A percentile compares a stretch with the other conserved stretches of the same genome.
phyloP scores from a whole-genome alignment of 495 filamentous ascomycete genomes.

The Hyaloscypha finlandica region DNA sequence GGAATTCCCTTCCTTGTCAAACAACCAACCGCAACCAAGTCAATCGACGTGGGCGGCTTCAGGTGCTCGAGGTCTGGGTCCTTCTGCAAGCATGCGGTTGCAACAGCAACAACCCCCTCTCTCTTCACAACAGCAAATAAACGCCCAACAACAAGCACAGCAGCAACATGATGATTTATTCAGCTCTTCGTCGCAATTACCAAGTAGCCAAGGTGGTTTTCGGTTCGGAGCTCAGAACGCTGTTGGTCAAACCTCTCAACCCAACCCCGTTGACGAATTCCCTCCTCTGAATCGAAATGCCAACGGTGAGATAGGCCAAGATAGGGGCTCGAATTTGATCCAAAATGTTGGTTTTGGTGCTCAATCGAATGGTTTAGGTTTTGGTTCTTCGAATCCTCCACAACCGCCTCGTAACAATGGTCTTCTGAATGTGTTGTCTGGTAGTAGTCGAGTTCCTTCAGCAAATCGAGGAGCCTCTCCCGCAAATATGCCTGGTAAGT shows the following conservation, averaged over 20 bases:
- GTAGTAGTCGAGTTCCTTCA: slow-evolving; percentile 31
- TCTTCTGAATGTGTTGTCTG: slow-evolving; percentile 59
- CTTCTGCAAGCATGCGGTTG: slow-evolving; percentile 64
- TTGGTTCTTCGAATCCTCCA: slow-evolving; percentile 35
- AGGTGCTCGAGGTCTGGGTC: slow-evolving; percentile 46
- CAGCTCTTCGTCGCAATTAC: slow-evolving; percentile 55
- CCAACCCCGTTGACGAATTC: slow-evolving; percentile 74
- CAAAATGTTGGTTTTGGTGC: slow-evolving; percentile 66
- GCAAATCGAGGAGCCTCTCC: slow-evolving; percentile 31
- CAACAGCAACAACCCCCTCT: slow-evolving; percentile 49
- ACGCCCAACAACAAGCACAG: slow-evolving; percentile 52
- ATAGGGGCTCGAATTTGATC: slow-evolving; percentile 63
- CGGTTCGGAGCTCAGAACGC: slow-evolving; percentile 52
- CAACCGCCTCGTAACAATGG: slow-evolving; percentile 47
- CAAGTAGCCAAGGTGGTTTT: slow-evolving; percentile 59
- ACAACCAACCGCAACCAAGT: slow-evolving; percentile 60
- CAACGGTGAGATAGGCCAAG: slow-evolving; percentile 70
- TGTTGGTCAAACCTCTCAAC: slow-evolving; percentile 61
- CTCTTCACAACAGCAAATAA: slow-evolving; percentile 48
- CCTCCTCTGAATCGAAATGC: slow-evolving; percentile 78
- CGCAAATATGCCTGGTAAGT: slow-evolving; percentile 28
- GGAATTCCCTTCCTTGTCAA: slow-evolving; percentile 83
- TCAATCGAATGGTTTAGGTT: slow-evolving; percentile 49
- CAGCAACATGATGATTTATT: slow-evolving; percentile 62
- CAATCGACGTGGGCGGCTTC: slow-evolving; percentile 63